Conservation (phyloP, 1,284 basidiomycete species). For the Sanghuangporus sanghuang region DNA sequence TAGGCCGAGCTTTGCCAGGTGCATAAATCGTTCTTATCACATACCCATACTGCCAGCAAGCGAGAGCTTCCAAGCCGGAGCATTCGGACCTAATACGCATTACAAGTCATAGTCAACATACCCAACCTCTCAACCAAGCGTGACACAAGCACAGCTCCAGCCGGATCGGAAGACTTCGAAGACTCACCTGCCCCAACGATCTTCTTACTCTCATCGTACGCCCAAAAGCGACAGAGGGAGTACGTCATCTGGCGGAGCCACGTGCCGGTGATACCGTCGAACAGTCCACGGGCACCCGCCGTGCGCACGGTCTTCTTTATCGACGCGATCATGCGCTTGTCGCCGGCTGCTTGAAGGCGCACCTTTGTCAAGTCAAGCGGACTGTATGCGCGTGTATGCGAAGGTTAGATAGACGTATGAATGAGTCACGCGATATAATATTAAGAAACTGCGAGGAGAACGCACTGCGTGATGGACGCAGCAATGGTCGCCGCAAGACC, state of each 20-base stretch:
- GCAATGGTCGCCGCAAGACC: conserved; percentile 78
- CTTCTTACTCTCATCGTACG: conserved; percentile 89
- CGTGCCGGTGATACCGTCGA: conserved; percentile 85
- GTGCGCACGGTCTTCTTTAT: conserved; percentile 73
- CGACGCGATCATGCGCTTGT: conserved; percentile 80
- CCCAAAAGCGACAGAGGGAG: conserved; percentile 89
- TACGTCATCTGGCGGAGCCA: conserved; percentile 93
- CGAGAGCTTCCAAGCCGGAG: conserved; percentile 78
- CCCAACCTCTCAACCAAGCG: not conserved
- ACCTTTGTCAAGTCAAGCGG: conserved; percentile 88
- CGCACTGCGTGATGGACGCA: conserved; percentile 75
- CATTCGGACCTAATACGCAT: conserved; percentile 40
- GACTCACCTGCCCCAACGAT: conserved; percentile 54
- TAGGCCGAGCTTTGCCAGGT: not conserved
- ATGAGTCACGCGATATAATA: conserved; percentile 27
- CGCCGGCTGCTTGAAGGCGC: conserved; percentile 79
- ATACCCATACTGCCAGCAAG: conserved; percentile 77
- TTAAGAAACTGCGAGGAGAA: conserved; percentile 19
- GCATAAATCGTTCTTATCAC: conserved; percentile 25
- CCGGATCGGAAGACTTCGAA: not conserved
- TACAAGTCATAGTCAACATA: not conserved
- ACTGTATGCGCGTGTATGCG: conserved; percentile 26
- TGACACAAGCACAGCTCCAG: not conserved
- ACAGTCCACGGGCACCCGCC: conserved; percentile 70
- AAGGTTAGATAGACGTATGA: not conserved